A percentile compares a stretch with the other conserved stretches of the same genome.
Conservation (phyloP, 345 rosid genomes). For the Abelmoschus esculentus region DNA sequence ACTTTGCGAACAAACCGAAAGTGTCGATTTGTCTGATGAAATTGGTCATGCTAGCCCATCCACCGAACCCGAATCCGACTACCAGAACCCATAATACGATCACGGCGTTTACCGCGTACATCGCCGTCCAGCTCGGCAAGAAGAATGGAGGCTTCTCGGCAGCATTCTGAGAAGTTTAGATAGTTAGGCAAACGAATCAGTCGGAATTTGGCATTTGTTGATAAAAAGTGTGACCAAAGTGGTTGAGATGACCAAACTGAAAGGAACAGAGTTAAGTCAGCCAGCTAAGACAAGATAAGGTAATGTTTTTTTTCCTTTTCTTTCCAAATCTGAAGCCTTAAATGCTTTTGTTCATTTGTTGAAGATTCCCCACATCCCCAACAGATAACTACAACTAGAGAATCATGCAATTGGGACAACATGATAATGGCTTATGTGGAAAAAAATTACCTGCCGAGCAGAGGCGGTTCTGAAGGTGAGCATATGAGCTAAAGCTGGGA, state of each 20-base stretch:
- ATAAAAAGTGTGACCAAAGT: not conserved
- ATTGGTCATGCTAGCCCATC: constrained; percentile 97
- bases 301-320: constrained; percentile 2
- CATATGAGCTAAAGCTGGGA: constrained; percentile 90
- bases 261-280: constrained; percentile 18
- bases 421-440: not conserved
- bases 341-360: constrained; percentile 30
- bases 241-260: not conserved
- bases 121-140: constrained; percentile 84
- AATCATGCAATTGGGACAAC: not conserved
- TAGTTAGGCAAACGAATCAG: too few species aligned
- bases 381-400: not conserved
- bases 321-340: constrained; percentile 12
- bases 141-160: constrained; percentile 95
- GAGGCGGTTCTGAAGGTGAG: constrained; percentile 90
- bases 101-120: constrained; percentile 66
- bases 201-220: not conserved
- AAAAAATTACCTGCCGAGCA: constrained; percentile 64
- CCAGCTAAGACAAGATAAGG: constrained; percentile 30
- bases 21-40: constrained; percentile 78
- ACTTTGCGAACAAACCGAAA: constrained; percentile 90
- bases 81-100: constrained; percentile 74
- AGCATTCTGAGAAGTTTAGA: constrained; percentile 50
- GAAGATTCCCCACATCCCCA: constrained; percentile 5
- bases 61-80: constrained; percentile 95